Base-by-base conservation (phyloP, 768 basidiomycete species). In the Clavulina sp. region DNA sequence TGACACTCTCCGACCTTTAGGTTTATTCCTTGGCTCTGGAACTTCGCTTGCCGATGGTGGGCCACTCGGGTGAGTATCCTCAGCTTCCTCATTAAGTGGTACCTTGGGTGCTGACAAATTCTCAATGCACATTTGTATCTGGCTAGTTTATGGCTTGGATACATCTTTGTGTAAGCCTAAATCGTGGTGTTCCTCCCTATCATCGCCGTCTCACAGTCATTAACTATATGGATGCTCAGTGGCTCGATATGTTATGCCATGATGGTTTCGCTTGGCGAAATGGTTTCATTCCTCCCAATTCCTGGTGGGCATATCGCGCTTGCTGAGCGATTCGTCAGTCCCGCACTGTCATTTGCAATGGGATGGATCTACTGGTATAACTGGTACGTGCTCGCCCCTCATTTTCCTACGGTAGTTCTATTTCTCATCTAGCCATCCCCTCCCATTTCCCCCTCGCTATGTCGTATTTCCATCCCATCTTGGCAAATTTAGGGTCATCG, bases 281-380 rank as follows among this genome's bases (percentile, higher is more conserved):
- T 83, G 84, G 60, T 87, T 43, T 76, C 84, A 0, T 87, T 71
- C 62, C 71, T 88, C 4, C 85, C 85, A 0, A 70, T 88, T 48
- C 71, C 82, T 26, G 85, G 85, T 21, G 46, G 43, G 13, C 41
- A 53, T 49, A 49, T 49, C 63, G 82, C 70, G 54, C 65, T 88
- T 16, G 78, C 85, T 0, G 84, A 80, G 62, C 81, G 85, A 29
- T 89, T 88, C 59, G 79, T 88, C 5, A 75, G 84, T 54, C 79
- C 76, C 16, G 79, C 82, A 1, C 67, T 84, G 54, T 81, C 81
- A n/a, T 68, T 69, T 41, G 60, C 64, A 24, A 65, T 67, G 72
- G 55, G 53, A 0, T 56, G 55, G 56, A 57, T 56, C 31, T 52
- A 52, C 26, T 57, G 55, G 56, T 66, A 66, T 60, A 59, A 65